Base-by-base conservation (phyloP, 2,329 filamentous ascomycete genomes). In the Xylariaceae sp. region DNA sequence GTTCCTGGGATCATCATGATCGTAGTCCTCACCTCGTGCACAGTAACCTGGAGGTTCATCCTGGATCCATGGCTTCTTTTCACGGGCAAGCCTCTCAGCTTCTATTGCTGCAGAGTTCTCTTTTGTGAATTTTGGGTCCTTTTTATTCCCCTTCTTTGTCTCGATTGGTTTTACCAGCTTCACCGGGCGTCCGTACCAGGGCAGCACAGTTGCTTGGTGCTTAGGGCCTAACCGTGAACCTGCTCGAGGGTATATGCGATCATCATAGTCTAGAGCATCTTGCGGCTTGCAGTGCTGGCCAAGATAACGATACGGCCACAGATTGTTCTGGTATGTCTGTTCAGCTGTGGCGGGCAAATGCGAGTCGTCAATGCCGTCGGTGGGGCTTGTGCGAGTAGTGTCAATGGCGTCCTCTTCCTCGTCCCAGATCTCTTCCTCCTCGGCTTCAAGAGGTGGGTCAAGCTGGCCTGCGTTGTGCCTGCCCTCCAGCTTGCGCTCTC, bases 221-320 rank as follows among this genome's bases (percentile, higher is more conserved):
- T 91, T 85, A 10, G 91, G 90, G 7, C 94, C 94, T 36, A 97
- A 78, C 36, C 94, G 87, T 50, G 94, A 97, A 67, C 92, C 95
- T 14, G 94, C 93, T 59, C 94, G 87, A 9, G 94, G 94, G 66
- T 97, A 97, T 59, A 99, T 97, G 58, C 94, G 87, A 69, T 99
- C 94, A 65, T 99, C 94, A 67, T 96, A 96, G 69, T 99, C 94
- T 31, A 99, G 77, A 0, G 90, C 94, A 73, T 99, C 94, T 70
- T 97, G 92, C 1, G 94, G 88, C 60, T 91, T 89, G 72, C 92
- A 97, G 72, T 99, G 94, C 60, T 96, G 91, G 36, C 94, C 94
- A 6, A 99, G 75, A 69, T 99, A 99, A 55, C 94, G 84, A 75
- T 94, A 97, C 2, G 91, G 92, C 94, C 94, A 99, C 65, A 97